Conservation (phyloP, 305 asterid genomes). For the Andrographis paniculata region DNA sequence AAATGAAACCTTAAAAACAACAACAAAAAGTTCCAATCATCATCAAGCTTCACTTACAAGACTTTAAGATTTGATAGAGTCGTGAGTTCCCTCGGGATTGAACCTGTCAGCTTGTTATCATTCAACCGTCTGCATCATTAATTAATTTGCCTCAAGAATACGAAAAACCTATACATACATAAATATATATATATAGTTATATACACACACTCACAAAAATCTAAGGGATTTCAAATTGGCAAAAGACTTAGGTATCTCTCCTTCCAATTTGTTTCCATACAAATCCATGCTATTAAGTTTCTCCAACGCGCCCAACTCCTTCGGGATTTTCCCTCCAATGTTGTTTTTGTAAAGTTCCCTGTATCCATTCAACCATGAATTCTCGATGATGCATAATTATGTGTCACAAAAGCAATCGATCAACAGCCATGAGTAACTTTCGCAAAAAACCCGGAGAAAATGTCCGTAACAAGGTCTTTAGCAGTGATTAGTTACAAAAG, state of each 20-base stretch:
- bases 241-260: slow-evolving; percentile 55
- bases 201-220: slow-evolving; percentile 44
- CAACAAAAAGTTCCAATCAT: slow-evolving; percentile 3
- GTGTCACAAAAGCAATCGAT: too few species aligned
- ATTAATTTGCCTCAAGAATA: not conserved
- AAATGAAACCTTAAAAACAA: slow-evolving; percentile 5
- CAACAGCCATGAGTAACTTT: too few species aligned
- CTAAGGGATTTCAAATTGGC: slow-evolving; percentile 61
- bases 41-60: slow-evolving; percentile 35
- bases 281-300: slow-evolving; percentile 73
- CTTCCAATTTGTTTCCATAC: slow-evolving; percentile 52
- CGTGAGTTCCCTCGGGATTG: slow-evolving; percentile 83
- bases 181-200: not conserved
- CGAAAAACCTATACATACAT: not conserved
- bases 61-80: slow-evolving; percentile 58
- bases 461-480: too few species aligned
- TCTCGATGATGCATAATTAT: too few species aligned
- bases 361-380: slow-evolving; percentile 15
- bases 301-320: slow-evolving; percentile 56
- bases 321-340: slow-evolving; percentile 55
- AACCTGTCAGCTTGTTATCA: slow-evolving; percentile 66
- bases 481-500: too few species aligned
- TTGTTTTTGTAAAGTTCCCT: slow-evolving; percentile 68
- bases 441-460: too few species aligned
- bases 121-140: slow-evolving; percentile 51